phyloP scores from a whole-genome alignment of 805 yeast genomes.

The Candida krabiensis region DNA sequence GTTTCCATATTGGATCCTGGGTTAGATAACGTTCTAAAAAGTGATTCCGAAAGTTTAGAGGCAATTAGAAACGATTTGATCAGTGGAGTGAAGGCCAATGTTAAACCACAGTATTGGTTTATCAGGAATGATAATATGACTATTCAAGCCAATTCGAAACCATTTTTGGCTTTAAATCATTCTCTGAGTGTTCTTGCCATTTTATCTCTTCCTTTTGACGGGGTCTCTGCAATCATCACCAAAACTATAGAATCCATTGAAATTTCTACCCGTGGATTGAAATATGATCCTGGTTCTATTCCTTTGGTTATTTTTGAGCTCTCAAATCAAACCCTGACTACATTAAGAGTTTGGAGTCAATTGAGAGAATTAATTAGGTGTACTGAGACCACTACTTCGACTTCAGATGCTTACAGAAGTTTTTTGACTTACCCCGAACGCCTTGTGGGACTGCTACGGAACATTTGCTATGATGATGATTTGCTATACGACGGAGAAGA shows the following conservation, averaged over 20 bases:
- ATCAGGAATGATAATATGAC: constrained; percentile 19
- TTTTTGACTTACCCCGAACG: constrained; percentile 30
- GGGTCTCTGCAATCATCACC: constrained; percentile 37
- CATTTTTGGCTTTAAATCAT: constrained; percentile 26
- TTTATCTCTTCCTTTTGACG: constrained; percentile 32
- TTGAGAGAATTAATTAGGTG: constrained; percentile 32
- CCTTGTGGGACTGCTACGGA: constrained; percentile 51
- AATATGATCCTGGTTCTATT: constrained; percentile 25
- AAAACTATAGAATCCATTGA: constrained; percentile 66
- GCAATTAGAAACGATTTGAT: constrained; percentile 23
- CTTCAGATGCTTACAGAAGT: constrained; percentile 13
- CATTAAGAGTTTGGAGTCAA: constrained; percentile 49
- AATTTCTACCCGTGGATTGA: constrained; percentile 57
- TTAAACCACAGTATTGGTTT: constrained; percentile 31
- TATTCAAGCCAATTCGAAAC: constrained; percentile 17
- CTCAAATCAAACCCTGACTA: constrained; percentile 59
- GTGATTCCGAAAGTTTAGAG: constrained; percentile 8
- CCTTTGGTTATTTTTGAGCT: constrained; percentile 55
- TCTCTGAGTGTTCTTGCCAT: constrained; percentile 22
- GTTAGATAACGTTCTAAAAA: constrained; percentile 8
- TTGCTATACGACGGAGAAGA: constrained; percentile 41
- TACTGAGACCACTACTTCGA: constrained; percentile 22
- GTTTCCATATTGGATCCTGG: constrained; percentile 14
- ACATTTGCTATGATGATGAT: constrained; percentile 41
- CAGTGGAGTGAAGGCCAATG: constrained; percentile 18